Conservation (phyloP, 257 asterid species). For the Ilex aquifolium region DNA sequence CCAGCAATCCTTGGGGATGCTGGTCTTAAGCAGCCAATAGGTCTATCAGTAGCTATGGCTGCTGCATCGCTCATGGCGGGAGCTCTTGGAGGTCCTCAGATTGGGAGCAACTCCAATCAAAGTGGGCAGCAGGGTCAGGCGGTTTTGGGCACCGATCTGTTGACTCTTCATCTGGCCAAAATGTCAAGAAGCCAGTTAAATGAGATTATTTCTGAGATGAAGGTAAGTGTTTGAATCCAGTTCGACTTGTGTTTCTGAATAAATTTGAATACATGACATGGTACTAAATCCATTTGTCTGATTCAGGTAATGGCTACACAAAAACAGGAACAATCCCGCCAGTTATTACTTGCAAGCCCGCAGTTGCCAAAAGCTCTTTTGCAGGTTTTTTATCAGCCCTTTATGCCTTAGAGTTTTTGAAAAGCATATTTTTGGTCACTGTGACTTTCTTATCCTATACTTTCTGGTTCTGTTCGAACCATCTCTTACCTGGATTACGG, state of each 20-base stretch:
- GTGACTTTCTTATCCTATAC: too few relatives aligned
- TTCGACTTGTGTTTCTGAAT: constrained; percentile 1
- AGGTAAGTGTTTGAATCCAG: constrained; percentile 45
- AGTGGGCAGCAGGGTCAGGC: constrained; percentile 36
- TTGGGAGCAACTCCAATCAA: constrained; percentile 29
- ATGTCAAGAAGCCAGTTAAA: constrained; percentile 76
- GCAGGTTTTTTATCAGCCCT: constrained; percentile 49
- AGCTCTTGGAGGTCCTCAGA: constrained; percentile 77
- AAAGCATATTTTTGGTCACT: not conserved
- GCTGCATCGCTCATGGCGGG: constrained; percentile 91
- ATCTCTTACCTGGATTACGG: too few relatives aligned
- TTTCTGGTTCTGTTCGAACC: too few relatives aligned
- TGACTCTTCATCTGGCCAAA: constrained; percentile 76
- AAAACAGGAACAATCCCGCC: constrained; percentile 75
- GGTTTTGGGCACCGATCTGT: constrained; percentile 59
- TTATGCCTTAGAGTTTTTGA: constrained; percentile 5
- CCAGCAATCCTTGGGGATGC: constrained; percentile 50
- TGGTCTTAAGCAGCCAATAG: constrained; percentile 65
- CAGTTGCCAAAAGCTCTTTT: constrained; percentile 75
- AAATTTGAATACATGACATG: constrained; percentile 9
- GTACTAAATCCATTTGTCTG: constrained; percentile 1
- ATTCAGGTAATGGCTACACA: constrained; percentile 75
- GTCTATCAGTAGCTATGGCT: constrained; percentile 68
- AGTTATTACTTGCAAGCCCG: constrained; percentile 60
- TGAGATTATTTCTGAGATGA: constrained; percentile 60